Evolutionary conservation across 768 basidiomycete genomes (phyloP).

Genomic region (Boletales sp.): DNA sequence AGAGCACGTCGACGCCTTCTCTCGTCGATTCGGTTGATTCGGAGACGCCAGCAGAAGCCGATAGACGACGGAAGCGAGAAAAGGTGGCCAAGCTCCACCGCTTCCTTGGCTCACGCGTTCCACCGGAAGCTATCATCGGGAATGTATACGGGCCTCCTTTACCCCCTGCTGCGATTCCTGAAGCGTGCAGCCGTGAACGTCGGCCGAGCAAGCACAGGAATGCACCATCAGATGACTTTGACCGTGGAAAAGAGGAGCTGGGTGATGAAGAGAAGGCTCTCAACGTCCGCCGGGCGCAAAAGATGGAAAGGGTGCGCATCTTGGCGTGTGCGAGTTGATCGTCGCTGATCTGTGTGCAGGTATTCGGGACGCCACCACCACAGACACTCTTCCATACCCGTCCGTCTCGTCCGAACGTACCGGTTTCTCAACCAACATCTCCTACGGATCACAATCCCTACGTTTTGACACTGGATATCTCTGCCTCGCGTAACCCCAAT

Average conservation of each 20-base stretch:
- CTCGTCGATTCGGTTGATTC: conserved; percentile 47
- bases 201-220: conserved; percentile 50
- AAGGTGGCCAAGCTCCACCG: conserved; percentile 80
- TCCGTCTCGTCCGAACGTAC: conserved; percentile 35
- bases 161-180: conserved; percentile 26
- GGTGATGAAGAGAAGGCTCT: conserved; percentile 72
- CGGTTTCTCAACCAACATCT: conserved; percentile 27
- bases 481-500: conserved; percentile 40
- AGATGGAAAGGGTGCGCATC: conserved; percentile 77
- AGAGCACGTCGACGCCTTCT: conserved; percentile 42
- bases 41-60: conserved; percentile 56
- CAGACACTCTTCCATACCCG: conserved; percentile 75
- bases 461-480: conserved; percentile 18
- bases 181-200: conserved; percentile 32
- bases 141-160: conserved; percentile 30
- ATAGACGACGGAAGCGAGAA: conserved; percentile 66
- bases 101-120: conserved; percentile 80
- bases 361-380: conserved; percentile 80
- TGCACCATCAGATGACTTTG: conserved; percentile 48
- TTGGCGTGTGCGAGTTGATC: not conserved
- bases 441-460: conserved; percentile 16
- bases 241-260: conserved; percentile 67
- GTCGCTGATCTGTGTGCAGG: conserved; percentile 37
- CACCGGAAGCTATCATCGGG: conserved; percentile 62
- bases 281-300: conserved; percentile 75